Conservation (phyloP, 2,329 filamentous ascomycete genomes). For the Neopestalotiopsis rosae region DNA sequence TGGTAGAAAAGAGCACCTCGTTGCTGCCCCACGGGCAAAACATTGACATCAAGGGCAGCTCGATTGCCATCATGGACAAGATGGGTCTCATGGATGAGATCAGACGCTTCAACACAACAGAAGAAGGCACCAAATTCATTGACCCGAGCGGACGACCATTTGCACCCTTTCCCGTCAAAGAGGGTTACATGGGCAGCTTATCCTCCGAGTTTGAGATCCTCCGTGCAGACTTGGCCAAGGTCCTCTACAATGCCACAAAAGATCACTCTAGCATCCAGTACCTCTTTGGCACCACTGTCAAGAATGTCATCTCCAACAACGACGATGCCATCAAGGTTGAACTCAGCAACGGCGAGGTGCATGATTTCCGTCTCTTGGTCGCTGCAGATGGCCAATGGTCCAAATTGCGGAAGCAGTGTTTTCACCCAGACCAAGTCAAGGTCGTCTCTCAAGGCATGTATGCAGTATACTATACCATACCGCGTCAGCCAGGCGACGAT, state of each 20-base stretch:
- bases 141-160: not conserved
- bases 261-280: constrained; percentile 30
- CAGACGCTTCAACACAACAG: constrained; percentile 7
- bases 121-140: constrained; percentile 9
- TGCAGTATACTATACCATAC: constrained; percentile 40
- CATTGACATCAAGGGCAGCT: constrained; percentile 9
- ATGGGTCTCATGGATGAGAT: constrained; percentile 16
- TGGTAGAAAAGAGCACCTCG: constrained; percentile 10
- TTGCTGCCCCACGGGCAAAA: constrained; percentile 6
- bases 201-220: constrained; percentile 61
- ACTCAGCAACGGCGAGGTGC: constrained; percentile 48
- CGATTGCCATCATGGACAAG: constrained; percentile 6
- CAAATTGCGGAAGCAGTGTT: constrained; percentile 48
- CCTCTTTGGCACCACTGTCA: constrained; percentile 36
- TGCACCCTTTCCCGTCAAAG: constrained; percentile 12
- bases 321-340: constrained; percentile 24
- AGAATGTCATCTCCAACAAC: constrained; percentile 17
- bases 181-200: constrained; percentile 36
- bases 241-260: constrained; percentile 45
- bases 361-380: constrained; percentile 56
- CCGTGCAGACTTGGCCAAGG: constrained; percentile 52
- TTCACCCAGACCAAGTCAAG: constrained; percentile 33
- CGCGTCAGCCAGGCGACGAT: constrained; percentile 31
- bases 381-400: constrained; percentile 62
- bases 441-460: constrained; percentile 31